Evolutionary conservation across 75 land plant genomes (phyloP).

Genomic region (Chamaecyparis obtusa): DNA sequence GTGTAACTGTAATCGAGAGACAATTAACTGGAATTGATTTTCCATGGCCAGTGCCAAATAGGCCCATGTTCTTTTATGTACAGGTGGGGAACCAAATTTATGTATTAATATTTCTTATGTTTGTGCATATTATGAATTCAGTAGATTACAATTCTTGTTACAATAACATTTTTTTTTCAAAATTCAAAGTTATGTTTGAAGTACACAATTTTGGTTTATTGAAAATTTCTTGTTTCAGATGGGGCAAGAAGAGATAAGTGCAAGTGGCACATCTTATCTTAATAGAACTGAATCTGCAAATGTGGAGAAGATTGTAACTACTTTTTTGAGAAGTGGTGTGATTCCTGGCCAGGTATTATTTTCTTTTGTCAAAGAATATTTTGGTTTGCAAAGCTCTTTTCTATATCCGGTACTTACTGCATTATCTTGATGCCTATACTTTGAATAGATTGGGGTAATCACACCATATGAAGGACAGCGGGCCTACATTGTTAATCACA

Average conservation of each 20-base stretch:
- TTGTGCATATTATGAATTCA: not conserved
- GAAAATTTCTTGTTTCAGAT: slow-evolving; percentile 45
- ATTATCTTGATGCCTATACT: not conserved
- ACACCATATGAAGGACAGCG: slow-evolving; percentile 99
- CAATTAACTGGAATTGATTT: slow-evolving; percentile 90
- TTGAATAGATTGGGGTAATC: slow-evolving; percentile 91
- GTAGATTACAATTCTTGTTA: not conserved
- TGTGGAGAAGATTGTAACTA: slow-evolving; percentile 97
- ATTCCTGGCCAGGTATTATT: slow-evolving; percentile 82
- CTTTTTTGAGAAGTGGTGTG: slow-evolving; percentile 95
- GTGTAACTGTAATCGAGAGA: slow-evolving; percentile 91
- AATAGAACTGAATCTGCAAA: slow-evolving; percentile 98
- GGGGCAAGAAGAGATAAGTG: slow-evolving; percentile 99
- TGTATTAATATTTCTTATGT: not conserved
- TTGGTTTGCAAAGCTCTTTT: not conserved
- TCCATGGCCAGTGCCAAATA: slow-evolving; percentile 99
- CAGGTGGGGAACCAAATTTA: slow-evolving; percentile 51
- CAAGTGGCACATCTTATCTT: slow-evolving; percentile 97
- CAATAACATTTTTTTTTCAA: not conserved
- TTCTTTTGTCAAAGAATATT: not conserved
- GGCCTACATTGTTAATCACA: slow-evolving; percentile 97
- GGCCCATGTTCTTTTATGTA: slow-evolving; percentile 99
- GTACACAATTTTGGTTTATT: not conserved
- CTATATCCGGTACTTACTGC: not conserved
- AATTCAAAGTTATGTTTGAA: not conserved